Percentiles rank a stretch among this genome's conserved stretches.
Evolutionary conservation across 129 eudicot genomes (phyloP).

Genomic region (Pulicaria dysenterica): DNA sequence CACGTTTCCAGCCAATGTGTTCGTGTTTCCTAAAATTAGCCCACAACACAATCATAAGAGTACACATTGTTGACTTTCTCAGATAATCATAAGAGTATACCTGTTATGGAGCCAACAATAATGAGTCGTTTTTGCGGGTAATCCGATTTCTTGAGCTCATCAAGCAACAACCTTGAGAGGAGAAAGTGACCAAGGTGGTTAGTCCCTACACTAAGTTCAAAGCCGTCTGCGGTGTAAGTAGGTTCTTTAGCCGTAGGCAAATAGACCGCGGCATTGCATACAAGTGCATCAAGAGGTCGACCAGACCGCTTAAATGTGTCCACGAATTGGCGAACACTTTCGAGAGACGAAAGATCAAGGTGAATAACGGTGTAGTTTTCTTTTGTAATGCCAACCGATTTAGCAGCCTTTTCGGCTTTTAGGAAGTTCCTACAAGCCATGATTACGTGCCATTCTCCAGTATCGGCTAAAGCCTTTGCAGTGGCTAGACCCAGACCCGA

Average conservation of each 20-base stretch:
- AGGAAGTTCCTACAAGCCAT: conserved; percentile 95
- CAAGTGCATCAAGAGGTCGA: conserved; percentile 79
- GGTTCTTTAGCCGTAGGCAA: conserved; percentile 93
- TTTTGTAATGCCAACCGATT: conserved; percentile 70
- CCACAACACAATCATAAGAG: background rate
- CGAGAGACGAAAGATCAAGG: conserved; percentile 93
- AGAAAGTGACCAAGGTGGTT: conserved; percentile 95
- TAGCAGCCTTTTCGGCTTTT: conserved; percentile 92
- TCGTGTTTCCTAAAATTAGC: conserved; percentile 71
- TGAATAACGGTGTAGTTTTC: conserved; percentile 84
- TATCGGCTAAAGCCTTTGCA: conserved; percentile 75
- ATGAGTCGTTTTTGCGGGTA: conserved; percentile 68
- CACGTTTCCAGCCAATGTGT: conserved; percentile 93
- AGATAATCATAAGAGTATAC: conserved; percentile 46
- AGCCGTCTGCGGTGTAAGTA: conserved; percentile 89
- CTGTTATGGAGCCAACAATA: conserved; percentile 96
- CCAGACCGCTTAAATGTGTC: conserved; percentile 67
- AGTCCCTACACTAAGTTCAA: conserved; percentile 89
- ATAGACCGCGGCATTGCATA: conserved; percentile 90
- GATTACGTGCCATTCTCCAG: conserved; percentile 73
- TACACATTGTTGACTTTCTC: background rate
- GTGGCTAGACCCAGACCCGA: conserved; percentile 94
- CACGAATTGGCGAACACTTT: conserved; percentile 90
- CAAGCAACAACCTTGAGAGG: conserved; percentile 69
- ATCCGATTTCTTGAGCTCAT: conserved; percentile 76